Percentiles rank a stretch among this genome's conserved stretches.
These are phyloP conservation scores for Xylaria castorea DNA, from an alignment of 495 filamentous ascomycete genomes.

Conservation along the genomic window DNA sequence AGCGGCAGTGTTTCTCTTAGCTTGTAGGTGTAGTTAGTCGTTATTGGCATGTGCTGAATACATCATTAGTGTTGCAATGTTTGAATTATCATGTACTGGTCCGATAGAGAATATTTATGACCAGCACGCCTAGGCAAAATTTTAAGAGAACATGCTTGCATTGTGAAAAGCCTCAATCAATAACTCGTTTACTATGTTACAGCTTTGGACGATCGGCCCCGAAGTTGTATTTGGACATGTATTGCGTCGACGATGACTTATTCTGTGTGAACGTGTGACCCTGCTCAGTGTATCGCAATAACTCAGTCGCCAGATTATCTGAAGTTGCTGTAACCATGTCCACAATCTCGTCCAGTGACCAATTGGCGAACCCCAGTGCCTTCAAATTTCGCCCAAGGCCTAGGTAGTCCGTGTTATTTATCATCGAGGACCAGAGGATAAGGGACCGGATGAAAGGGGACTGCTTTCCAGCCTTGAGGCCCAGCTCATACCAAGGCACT, in stretches of 20 bases:
- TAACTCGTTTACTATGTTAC: not conserved
- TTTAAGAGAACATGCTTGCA: not conserved
- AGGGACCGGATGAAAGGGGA: constrained; percentile 21
- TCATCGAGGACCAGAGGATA: constrained; percentile 23
- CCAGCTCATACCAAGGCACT: constrained; percentile 25
- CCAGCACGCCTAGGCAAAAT: not conserved
- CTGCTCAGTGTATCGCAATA: constrained; percentile 7
- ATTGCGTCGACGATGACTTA: not conserved
- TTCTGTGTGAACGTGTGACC: not conserved
- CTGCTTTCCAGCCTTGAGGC: constrained; percentile 19
- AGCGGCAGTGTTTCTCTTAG: not conserved
- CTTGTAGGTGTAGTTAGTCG: not conserved
- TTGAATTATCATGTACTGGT: not conserved
- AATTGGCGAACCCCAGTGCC: not conserved
- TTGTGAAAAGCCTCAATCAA: not conserved
- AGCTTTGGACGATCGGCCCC: constrained; percentile 1
- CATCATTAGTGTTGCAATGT: not conserved
- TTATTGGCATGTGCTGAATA: not conserved
- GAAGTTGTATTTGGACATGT: not conserved
- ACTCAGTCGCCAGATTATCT: constrained; percentile 1
- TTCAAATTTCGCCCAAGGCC: constrained; percentile 11
- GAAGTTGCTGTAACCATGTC: constrained; percentile 9
- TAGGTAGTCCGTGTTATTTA: constrained; percentile 21
- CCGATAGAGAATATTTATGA: not conserved
- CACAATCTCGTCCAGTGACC: constrained; percentile 4